These are phyloP conservation scores for Claviceps paspali DNA, from an alignment of 2,329 filamentous ascomycete genomes.

Conservation along the genomic window DNA sequence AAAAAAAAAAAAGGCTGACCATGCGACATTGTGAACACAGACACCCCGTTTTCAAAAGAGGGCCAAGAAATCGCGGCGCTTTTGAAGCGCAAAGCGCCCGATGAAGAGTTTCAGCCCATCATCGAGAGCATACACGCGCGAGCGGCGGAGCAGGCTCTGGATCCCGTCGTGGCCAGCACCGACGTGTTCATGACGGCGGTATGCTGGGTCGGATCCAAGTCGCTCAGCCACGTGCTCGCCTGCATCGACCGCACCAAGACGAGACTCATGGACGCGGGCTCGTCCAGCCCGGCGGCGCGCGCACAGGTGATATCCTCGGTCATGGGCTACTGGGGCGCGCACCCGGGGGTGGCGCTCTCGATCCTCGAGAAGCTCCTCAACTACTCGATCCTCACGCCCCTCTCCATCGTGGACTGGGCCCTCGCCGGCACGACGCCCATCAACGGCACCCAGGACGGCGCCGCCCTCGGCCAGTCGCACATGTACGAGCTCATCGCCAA, in stretches of 20 bases:
- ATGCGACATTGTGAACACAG: slow-evolving; percentile 24
- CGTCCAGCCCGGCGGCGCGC: slow-evolving; percentile 58
- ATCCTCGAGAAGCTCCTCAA: slow-evolving; percentile 96
- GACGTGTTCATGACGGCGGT: slow-evolving; percentile 91
- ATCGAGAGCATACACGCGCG: slow-evolving; percentile 71
- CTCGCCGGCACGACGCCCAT: slow-evolving; percentile 43
- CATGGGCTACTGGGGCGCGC: slow-evolving; percentile 83
- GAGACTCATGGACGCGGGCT: slow-evolving; percentile 64
- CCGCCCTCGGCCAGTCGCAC: slow-evolving; percentile 55
- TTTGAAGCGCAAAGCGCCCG: slow-evolving; percentile 68
- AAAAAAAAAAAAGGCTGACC: not conserved
- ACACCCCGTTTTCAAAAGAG: slow-evolving; percentile 67
- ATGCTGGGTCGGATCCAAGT: slow-evolving; percentile 88
- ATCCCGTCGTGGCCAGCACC: slow-evolving; percentile 72
- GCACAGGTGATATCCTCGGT: slow-evolving; percentile 83
- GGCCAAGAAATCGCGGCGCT: slow-evolving; percentile 69
- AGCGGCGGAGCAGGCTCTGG: slow-evolving; percentile 54
- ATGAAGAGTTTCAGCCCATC: slow-evolving; percentile 72
- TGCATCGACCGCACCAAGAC: slow-evolving; percentile 93
- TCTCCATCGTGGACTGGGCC: slow-evolving; percentile 80
- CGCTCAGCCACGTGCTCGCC: slow-evolving; percentile 85
- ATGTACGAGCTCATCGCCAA: slow-evolving; percentile 82
- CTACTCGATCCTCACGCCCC: slow-evolving; percentile 82
- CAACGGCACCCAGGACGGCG: slow-evolving; percentile 37
- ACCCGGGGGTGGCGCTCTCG: slow-evolving; percentile 79